Conservation (phyloP, 371 early-diverging fungal genomes). For the Mortierella sp. region DNA sequence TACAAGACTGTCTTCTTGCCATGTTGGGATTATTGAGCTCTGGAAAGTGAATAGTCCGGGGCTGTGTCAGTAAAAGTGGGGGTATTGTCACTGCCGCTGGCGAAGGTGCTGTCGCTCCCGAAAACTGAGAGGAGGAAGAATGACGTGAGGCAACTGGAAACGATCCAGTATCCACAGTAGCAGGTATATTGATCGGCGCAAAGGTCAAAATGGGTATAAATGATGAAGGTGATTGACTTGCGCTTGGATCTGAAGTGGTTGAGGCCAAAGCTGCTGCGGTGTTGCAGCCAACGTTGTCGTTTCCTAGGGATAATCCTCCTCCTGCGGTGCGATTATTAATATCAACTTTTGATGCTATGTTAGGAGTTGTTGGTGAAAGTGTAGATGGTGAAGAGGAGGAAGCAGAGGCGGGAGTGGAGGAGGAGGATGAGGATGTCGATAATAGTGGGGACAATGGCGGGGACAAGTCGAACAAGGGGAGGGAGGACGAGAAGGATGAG, state of each 20-base stretch:
- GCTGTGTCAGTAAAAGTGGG: slow-evolving; percentile 5
- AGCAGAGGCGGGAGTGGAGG: slow-evolving; percentile 18
- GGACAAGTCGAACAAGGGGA: slow-evolving; percentile 26
- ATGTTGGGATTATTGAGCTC: slow-evolving; percentile 26
- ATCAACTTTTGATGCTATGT: neutral
- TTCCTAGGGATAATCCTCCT: neutral
- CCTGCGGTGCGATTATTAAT: neutral
- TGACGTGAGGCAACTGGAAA: slow-evolving; percentile 38
- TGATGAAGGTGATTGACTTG: slow-evolving; percentile 6
- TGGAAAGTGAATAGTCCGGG: slow-evolving; percentile 23
- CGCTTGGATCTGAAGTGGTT: slow-evolving; percentile 15
- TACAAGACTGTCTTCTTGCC: slow-evolving; percentile 52
- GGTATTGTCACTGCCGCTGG: slow-evolving; percentile 10
- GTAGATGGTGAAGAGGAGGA: slow-evolving; percentile 7
- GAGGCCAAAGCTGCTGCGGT: slow-evolving; percentile 9
- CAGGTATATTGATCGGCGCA: slow-evolving; percentile 17
- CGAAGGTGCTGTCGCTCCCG: neutral
- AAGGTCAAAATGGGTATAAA: slow-evolving; percentile 20
- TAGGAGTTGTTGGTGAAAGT: neutral
- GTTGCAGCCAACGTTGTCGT: neutral
- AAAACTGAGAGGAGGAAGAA: slow-evolving; percentile 1
- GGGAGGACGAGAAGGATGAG: slow-evolving; percentile 17
- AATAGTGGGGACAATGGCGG: slow-evolving; percentile 9
- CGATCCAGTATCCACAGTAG: slow-evolving; percentile 14
- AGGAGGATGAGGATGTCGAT: slow-evolving; percentile 1